A percentile compares a stretch with the other conserved stretches of the same genome.
phyloP scores from a whole-genome alignment of 495 filamentous ascomycete genomes.

The Bryoglossum gracile region DNA sequence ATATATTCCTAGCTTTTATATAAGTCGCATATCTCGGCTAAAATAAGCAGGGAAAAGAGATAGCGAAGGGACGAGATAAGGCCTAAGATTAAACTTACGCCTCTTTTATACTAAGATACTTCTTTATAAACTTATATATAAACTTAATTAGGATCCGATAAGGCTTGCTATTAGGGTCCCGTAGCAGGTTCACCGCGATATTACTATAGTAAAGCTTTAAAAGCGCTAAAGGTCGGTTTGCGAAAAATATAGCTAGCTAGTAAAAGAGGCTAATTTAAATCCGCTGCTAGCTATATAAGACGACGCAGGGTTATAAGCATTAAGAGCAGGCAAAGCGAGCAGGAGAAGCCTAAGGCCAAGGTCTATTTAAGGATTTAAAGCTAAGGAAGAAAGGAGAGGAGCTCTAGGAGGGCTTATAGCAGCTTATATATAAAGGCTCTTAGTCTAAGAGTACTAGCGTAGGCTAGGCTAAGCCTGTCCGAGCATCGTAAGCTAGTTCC shows the following conservation, averaged over 20 bases:
- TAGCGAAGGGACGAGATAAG: neutral
- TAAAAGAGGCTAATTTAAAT: conserved; percentile 33
- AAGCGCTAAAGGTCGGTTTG: conserved; percentile 28
- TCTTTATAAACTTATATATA: conserved; percentile 30
- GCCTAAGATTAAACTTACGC: conserved; percentile 21
- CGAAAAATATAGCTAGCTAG: conserved; percentile 32
- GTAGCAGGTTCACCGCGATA: conserved; percentile 27
- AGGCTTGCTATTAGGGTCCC: conserved; percentile 26
- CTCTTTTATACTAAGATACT: conserved; percentile 30
- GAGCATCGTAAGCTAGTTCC: too few species aligned
- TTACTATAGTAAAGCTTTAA: conserved; percentile 27
- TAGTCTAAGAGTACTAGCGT: too few species aligned
- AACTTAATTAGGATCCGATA: conserved; percentile 30
- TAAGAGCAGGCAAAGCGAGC: too few species aligned
- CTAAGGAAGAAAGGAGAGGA: too few species aligned
- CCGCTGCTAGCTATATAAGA: conserved; percentile 26
- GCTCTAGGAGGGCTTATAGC: too few species aligned
- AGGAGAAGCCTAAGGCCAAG: too few species aligned
- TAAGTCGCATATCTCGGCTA: neutral
- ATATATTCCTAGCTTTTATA: conserved; percentile 26
- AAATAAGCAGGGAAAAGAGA: neutral
- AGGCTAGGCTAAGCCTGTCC: too few species aligned
- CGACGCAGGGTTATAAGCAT: too few species aligned
- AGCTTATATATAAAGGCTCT: too few species aligned
- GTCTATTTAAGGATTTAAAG: too few species aligned